phyloP scores from a whole-genome alignment of 2,329 filamentous ascomycete genomes.

The Cordyceps pruinosa region DNA sequence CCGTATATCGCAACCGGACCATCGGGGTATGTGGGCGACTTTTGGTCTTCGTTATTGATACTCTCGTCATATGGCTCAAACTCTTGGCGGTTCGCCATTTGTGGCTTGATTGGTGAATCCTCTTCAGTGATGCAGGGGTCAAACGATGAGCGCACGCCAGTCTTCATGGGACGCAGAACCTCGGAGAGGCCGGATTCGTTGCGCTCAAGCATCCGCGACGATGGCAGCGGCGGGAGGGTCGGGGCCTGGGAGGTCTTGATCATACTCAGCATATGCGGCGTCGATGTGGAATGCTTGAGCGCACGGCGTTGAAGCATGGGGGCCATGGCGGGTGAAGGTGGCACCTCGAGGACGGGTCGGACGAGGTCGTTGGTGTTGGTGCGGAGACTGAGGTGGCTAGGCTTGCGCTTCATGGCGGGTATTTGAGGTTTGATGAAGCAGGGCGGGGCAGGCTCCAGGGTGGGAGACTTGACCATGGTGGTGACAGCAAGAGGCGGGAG shows the following conservation, averaged over 20 bases:
- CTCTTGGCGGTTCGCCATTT: slow-evolving; percentile 52
- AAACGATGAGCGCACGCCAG: slow-evolving; percentile 29
- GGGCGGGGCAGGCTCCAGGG: slow-evolving; percentile 63
- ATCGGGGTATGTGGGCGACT: slow-evolving; percentile 74
- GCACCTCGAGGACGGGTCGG: slow-evolving; percentile 44
- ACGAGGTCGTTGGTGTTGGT: slow-evolving; percentile 56
- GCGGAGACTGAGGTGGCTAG: slow-evolving; percentile 71
- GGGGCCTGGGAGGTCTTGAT: slow-evolving; percentile 44
- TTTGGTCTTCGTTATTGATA: slow-evolving; percentile 71
- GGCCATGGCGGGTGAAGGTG: slow-evolving; percentile 47
- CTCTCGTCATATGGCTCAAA: slow-evolving; percentile 55
- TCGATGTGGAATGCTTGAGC: slow-evolving; percentile 61
- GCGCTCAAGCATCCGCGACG: slow-evolving; percentile 53
- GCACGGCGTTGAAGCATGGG: slow-evolving; percentile 56
- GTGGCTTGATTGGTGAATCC: slow-evolving; percentile 51
- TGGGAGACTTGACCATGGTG: slow-evolving; percentile 41
- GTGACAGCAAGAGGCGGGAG: slow-evolving; percentile 51
- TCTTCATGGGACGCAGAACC: slow-evolving; percentile 46
- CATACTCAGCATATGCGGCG: slow-evolving; percentile 57
- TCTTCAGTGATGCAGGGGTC: slow-evolving; percentile 46
- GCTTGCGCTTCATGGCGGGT: slow-evolving; percentile 64
- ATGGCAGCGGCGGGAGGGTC: slow-evolving; percentile 49
- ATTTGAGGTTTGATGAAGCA: slow-evolving; percentile 76
- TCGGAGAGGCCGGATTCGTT: slow-evolving; percentile 55
- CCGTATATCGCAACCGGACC: slow-evolving; percentile 78